Conservation (phyloP, 2,329 filamentous ascomycete species). For the Pestalotiopsis sp. region DNA sequence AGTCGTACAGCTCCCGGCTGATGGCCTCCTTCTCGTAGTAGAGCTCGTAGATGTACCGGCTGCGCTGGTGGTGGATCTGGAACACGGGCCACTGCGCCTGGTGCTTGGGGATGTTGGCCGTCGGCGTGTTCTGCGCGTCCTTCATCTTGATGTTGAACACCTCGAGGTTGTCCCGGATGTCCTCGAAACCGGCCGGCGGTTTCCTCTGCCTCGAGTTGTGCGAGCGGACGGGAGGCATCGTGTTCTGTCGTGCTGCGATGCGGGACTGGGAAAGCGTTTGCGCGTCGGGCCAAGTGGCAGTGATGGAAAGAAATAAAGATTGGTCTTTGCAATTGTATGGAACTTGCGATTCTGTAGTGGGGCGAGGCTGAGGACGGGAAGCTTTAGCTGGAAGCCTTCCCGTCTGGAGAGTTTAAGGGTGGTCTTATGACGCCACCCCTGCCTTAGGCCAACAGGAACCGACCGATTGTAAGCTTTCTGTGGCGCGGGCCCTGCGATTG, state of each 20-base stretch:
- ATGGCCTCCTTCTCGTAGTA: conserved; percentile 99
- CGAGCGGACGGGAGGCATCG: conserved; percentile 74
- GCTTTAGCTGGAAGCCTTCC: conserved; percentile 8
- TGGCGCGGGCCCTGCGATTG: neutral
- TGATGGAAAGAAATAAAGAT: neutral
- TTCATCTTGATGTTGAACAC: conserved; percentile 92
- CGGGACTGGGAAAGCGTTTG: neutral
- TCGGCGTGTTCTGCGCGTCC: conserved; percentile 89
- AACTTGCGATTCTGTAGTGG: conserved; percentile 27
- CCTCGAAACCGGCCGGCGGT: conserved; percentile 82
- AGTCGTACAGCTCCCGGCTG: conserved; percentile 89
- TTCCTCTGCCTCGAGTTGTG: conserved; percentile 78
- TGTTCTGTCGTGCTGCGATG: neutral
- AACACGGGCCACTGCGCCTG: conserved; percentile 97
- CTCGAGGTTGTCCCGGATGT: conserved; percentile 84
- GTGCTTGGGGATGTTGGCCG: conserved; percentile 77
- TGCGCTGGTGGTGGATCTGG: conserved; percentile 92
- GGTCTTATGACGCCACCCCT: conserved; percentile 2
- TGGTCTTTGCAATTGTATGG: neutral
- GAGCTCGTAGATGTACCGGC: conserved; percentile 92
- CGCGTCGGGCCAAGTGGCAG: neutral
- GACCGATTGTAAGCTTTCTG: neutral
- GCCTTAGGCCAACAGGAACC: neutral
- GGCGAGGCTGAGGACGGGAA: conserved; percentile 30
- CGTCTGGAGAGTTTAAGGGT: neutral